Conservation (phyloP, 139 green algal genomes). For the Pseudopediastrum boryanum region DNA sequence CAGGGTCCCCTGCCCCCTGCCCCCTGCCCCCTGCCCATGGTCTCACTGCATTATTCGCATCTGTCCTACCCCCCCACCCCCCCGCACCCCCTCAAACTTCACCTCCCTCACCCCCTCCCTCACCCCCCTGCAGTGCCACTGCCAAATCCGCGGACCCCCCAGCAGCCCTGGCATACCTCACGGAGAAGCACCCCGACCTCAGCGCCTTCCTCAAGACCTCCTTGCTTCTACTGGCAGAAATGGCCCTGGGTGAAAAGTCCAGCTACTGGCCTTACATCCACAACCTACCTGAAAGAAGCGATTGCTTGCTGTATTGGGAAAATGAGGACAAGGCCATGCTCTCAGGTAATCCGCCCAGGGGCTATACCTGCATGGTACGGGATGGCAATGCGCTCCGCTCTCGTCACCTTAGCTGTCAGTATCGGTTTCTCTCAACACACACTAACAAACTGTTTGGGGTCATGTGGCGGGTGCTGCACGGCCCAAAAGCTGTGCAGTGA, state of each 20-base stretch:
- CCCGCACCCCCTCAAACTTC: neutral
- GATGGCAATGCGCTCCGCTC: too few species aligned
- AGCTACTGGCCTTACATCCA: constrained; percentile 36
- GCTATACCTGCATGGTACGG: too few species aligned
- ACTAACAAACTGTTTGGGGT: too few species aligned
- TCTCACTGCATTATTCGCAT: neutral
- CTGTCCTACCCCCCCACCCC: neutral
- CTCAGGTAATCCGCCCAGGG: too few species aligned
- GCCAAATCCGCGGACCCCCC: neutral
- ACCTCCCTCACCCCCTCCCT: constrained; percentile 17
- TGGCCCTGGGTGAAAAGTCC: constrained; percentile 27
- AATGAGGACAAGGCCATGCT: constrained; percentile 42
- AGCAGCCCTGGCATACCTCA: constrained; percentile 25
- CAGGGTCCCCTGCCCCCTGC: too few species aligned
- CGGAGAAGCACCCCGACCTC: constrained; percentile 2
- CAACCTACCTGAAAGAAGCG: constrained; percentile 35
- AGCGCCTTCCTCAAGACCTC: constrained; percentile 55
- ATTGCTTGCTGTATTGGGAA: constrained; percentile 55
- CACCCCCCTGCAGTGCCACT: neutral
- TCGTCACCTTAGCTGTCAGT: too few species aligned
- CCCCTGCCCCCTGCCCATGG: too few species aligned
- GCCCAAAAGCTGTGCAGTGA: too few species aligned
- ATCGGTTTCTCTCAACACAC: too few species aligned
- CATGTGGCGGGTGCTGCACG: too few species aligned
- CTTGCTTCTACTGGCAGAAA: constrained; percentile 58